These are phyloP conservation scores for Piromyces finnis DNA, from an alignment of 192 early-diverging fungal species.

Conservation along the genomic window DNA sequence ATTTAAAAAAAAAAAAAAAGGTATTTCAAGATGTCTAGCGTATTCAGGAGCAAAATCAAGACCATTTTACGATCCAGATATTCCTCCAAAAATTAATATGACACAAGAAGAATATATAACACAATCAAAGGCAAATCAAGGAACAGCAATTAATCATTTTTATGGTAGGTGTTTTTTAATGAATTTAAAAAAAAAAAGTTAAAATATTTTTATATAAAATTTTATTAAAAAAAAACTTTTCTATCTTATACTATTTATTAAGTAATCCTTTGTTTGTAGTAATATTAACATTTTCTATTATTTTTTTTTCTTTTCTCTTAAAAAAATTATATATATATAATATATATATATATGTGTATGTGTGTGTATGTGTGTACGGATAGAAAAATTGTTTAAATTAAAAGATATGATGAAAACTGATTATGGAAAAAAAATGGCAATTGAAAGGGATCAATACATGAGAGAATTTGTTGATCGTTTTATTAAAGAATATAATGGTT, in stretches of 20 bases:
- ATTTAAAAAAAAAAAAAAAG: no score
- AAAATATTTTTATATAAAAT: no score
- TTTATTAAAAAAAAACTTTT: no score
- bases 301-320: no score
- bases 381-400: background rate
- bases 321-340: no score
- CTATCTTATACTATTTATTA: no score
- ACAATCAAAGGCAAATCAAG: background rate
- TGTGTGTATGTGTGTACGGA: background rate
- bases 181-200: no score
- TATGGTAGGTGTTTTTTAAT: no score
- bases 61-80: background rate
- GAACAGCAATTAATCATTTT: background rate
- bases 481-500: background rate
- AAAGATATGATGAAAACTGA: background rate
- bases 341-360: no score
- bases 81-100: background rate
- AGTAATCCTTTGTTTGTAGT: no score
- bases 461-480: background rate
- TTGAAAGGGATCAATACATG: background rate
- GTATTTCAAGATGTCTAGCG: background rate
- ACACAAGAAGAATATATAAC: background rate
- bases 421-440: background rate
- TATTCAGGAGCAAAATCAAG: background rate
- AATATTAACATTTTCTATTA: no score